Evolutionary conservation across 176 grass and related monocot species (phyloP).

Genomic region (Phoenix roebelenii): DNA sequence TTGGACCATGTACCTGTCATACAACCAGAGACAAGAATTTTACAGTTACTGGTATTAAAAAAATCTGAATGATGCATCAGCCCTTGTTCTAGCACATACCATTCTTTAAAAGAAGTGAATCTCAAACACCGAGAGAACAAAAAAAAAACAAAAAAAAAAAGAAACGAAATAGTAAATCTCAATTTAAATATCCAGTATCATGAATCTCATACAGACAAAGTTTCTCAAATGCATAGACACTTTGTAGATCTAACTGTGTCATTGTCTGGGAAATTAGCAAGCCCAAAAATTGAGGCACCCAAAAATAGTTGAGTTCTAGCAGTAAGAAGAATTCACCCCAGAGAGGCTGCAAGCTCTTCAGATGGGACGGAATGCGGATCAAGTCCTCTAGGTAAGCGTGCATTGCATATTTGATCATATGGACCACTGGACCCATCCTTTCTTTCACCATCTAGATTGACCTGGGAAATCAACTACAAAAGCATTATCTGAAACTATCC

Average conservation of each 20-base stretch:
- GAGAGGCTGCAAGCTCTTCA: conserved; percentile 81
- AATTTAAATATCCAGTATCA: too few species aligned
- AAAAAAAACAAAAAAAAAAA: conserved; percentile 3
- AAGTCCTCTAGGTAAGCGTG: conserved; percentile 70
- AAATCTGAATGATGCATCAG: neutral
- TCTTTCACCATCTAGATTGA: conserved; percentile 63
- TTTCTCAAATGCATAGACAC: too few species aligned
- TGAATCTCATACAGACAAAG: too few species aligned
- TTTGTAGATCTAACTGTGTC: too few species aligned
- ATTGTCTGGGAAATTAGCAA: too few species aligned
- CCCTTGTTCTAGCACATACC: neutral
- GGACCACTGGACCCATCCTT: conserved; percentile 61
- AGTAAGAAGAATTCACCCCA: conserved; percentile 61
- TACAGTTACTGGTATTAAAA: conserved; percentile 7
- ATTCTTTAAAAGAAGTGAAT: neutral
- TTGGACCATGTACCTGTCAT: conserved; percentile 72
- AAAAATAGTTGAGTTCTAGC: too few species aligned
- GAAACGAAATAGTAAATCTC: too few species aligned
- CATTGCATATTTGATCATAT: conserved; percentile 71
- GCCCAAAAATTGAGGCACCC: too few species aligned
- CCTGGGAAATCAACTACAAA: conserved; percentile 26
- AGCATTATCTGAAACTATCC: too few species aligned
- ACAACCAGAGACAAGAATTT: conserved; percentile 14
- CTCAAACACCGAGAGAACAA: neutral
- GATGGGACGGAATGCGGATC: conserved; percentile 87